Evolutionary conservation across 1,284 basidiomycete species (phyloP), one percentile per base, ranked within the genome.

Genomic region (Meira nashicola): DNA sequence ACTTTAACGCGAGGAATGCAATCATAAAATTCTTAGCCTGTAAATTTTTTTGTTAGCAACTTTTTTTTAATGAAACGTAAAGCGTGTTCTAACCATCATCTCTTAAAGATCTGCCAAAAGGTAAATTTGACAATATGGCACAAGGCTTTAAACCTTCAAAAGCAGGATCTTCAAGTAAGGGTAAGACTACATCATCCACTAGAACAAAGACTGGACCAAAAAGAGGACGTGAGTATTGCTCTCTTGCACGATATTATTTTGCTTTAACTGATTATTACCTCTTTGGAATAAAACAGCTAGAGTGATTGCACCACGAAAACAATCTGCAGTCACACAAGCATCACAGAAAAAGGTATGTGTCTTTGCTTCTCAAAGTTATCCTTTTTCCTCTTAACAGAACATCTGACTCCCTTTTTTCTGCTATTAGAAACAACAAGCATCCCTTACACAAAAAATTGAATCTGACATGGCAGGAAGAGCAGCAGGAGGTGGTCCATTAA

Each of bases 401-500:
- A 50, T 28, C 14, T n/a, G 23, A 17, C n/a, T 47, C 28, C 43
- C 2, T 47, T 7, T n/a, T 39, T 21, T 28, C 23, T 4, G 8
- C 6, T 12, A 4, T 50, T 63, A 64, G 33, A 64, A 67, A 59
- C 65, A 70, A 52, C 63, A 62, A 10, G 67, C 57, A 2, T 57
- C 67, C 39, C 67, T 67, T 40, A 67, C 65, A 0, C 56, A 64
- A 6, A 55, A 60, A 43, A 70, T 70, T 52, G 67, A 70, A 54
- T 57, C 62, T 38, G 67, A 70, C 52, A 70, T 70, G 67, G 67
- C 65, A 40, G 61, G 65, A 51, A 48, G 67, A 28, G 67, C 67
- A 1, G 57, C 63, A 39, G 65, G 65, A 28, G 67, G 67, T 40
- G 67, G 67, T 1, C 67, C 67, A 5, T 55, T 70, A 72, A 92